Evolutionary conservation across 2,329 filamentous ascomycete genomes (phyloP).

Genomic region (Aurifilum marmelostoma): DNA sequence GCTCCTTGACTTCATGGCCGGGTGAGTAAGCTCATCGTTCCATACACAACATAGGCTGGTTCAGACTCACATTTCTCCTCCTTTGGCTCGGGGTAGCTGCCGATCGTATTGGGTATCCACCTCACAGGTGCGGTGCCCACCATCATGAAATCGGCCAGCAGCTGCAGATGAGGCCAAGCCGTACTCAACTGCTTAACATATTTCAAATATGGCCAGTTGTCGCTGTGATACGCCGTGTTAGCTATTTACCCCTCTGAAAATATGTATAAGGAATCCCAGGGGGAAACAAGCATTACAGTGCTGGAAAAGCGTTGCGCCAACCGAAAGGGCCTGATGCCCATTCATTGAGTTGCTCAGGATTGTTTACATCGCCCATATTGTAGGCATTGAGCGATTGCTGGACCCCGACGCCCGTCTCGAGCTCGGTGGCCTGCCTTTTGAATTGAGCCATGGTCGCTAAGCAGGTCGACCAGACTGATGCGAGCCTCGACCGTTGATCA

Average conservation of each 20-base stretch:
- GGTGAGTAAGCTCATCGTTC: neutral
- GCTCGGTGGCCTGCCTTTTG: constrained; percentile 6
- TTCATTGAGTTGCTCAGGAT: neutral
- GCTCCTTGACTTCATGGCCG: neutral
- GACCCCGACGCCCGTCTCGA: constrained; percentile 17
- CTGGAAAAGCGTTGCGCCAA: neutral
- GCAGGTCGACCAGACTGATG: neutral
- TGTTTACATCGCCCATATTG: constrained; percentile 22
- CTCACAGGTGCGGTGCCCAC: constrained; percentile 27
- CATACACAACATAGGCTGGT: neutral
- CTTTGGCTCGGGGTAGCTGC: constrained; percentile 10
- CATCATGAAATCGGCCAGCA: constrained; percentile 30
- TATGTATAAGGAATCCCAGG: too few species aligned
- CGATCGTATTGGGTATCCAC: constrained; percentile 23
- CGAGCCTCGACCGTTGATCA: neutral
- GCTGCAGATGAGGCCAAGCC: constrained; percentile 26
- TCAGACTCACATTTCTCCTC: neutral
- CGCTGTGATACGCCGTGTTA: constrained; percentile 3
- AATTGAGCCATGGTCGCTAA: constrained; percentile 5
- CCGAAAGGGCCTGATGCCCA: constrained; percentile 13
- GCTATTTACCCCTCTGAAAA: neutral
- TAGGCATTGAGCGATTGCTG: constrained; percentile 27
- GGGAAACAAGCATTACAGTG: neutral
- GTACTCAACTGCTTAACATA: constrained; percentile 15
- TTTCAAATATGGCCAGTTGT: constrained; percentile 8